Conservation (phyloP, 306 rosid genomes). For the Begonia loranthoides region DNA sequence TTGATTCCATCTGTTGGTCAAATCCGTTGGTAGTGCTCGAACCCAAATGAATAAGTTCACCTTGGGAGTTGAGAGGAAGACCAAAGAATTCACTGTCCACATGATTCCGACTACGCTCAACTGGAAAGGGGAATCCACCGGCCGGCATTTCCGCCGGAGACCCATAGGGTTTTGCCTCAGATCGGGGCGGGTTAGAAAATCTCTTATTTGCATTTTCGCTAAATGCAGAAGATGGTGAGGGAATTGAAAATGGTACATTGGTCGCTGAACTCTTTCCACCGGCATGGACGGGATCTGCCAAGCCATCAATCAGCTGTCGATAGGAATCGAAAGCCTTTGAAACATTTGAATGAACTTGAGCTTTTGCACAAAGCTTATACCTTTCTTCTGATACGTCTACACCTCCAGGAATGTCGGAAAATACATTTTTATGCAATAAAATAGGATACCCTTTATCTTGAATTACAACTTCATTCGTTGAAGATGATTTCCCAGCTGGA, state of each 20-base stretch:
- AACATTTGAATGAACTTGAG: constrained; percentile 19
- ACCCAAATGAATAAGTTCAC: constrained; percentile 68
- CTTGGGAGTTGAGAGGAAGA: constrained; percentile 92
- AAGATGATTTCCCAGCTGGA: constrained; percentile 27
- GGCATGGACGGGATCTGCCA: constrained; percentile 25
- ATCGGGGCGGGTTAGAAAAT: constrained; percentile 24
- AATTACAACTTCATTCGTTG: constrained; percentile 17
- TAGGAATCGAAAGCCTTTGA: constrained; percentile 32
- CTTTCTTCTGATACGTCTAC: constrained; percentile 28
- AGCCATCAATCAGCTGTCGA: constrained; percentile 33
- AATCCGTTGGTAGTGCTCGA: constrained; percentile 28
- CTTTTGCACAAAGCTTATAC: constrained; percentile 19
- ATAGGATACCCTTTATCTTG: constrained; percentile 25
- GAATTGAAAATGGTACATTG: constrained; percentile 8
- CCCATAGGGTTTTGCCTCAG: constrained; percentile 22
- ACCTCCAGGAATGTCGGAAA: constrained; percentile 25
- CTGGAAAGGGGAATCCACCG: constrained; percentile 21
- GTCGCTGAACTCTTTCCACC: constrained; percentile 21
- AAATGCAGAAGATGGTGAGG: constrained; percentile 25
- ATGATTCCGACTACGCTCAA: constrained; percentile 22
- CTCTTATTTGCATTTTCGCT: constrained; percentile 33
- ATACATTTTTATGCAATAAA: constrained; percentile 22
- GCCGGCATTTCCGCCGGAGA: constrained; percentile 34
- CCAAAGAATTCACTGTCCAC: constrained; percentile 37
- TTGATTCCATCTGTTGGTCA: constrained; percentile 32